Evolutionary conservation across 805 yeast genomes (phyloP).

Genomic region (Suhomyces vadensis): DNA sequence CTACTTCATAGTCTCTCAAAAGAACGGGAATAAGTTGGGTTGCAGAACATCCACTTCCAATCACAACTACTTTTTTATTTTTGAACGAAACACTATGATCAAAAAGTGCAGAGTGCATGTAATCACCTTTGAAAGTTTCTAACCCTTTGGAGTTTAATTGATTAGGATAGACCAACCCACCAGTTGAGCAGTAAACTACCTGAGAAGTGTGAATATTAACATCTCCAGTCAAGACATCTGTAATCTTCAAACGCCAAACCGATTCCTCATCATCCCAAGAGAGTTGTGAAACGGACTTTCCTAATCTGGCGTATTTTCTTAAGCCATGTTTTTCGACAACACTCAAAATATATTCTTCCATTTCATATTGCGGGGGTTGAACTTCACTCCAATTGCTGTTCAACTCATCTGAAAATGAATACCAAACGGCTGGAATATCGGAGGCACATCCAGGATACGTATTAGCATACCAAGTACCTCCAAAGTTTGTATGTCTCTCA

Average conservation of each 20-base stretch:
- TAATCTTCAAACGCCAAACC: constrained; percentile 31
- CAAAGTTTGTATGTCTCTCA: constrained; percentile 41
- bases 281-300: constrained; percentile 21
- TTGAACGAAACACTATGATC: constrained; percentile 34
- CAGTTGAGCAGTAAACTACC: constrained; percentile 29
- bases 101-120: constrained; percentile 44
- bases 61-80: constrained; percentile 37
- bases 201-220: constrained; percentile 29
- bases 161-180: constrained; percentile 41
- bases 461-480: constrained; percentile 49
- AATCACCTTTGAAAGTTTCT: constrained; percentile 36
- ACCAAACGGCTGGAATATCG: constrained; percentile 46
- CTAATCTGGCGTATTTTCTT: constrained; percentile 21
- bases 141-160: constrained; percentile 33
- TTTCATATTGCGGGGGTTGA: constrained; percentile 44
- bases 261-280: constrained; percentile 25
- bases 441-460: constrained; percentile 48
- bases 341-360: constrained; percentile 40
- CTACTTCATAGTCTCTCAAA: constrained; percentile 26
- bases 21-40: constrained; percentile 42
- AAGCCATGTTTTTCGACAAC: constrained; percentile 32
- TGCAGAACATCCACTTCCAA: constrained; percentile 47
- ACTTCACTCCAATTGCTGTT: constrained; percentile 37
- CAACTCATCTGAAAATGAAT: constrained; percentile 35
- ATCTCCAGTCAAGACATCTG: constrained; percentile 32